Evolutionary conservation across 345 rosid genomes (phyloP), one percentile per base, ranked within the genome.

Genomic region (Lenwebbia sp.): DNA sequence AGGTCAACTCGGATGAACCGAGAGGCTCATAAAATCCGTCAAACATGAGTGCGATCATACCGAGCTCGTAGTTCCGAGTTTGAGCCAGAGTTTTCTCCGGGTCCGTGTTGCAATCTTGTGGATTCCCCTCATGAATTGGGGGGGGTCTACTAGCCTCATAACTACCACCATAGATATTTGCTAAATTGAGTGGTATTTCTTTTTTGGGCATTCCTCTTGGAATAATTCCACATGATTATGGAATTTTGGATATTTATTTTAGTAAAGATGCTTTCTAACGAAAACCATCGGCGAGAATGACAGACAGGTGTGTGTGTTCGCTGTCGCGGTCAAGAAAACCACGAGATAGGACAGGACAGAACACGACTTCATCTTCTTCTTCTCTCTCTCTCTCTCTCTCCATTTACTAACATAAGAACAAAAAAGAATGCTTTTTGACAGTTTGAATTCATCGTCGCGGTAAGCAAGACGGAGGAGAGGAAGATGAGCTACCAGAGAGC

Each of bases 401-500:
- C 47, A 70, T 70, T 70, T 33, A 19, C 26, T 21, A 10, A 70
- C 81, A 10, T 37, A 70, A 10, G 52, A 19, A 70, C 47, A 70
- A 70, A 70, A 70, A 37, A 37, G 78, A 19, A 37, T 26, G 40
- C 1, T 13, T 50, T 50, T 50, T 50, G 84, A 30, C 84, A 3
- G 40, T 82, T 14, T 30, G 33, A 30, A 82, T 83, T 7, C 60
- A 10, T 13, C n/a, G 60, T 28, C 13, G 60, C 33, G 22, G 51
- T 30, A 65, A 19, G 57, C 30, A 40, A 15, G 51, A 25, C 7
- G 53, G 17, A 49, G 40, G 49, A 44, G 70, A 47, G 50, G 23
- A 41, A 13, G 41, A 94, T 95, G 96, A 95, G 95, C 88, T 94
- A 95, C 95, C 91, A 92, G 53, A 92, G 83, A 89, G 86, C 83